Evolutionary conservation across 148 eudicot species (phyloP).

Genomic region (Polygonum maritimum): DNA sequence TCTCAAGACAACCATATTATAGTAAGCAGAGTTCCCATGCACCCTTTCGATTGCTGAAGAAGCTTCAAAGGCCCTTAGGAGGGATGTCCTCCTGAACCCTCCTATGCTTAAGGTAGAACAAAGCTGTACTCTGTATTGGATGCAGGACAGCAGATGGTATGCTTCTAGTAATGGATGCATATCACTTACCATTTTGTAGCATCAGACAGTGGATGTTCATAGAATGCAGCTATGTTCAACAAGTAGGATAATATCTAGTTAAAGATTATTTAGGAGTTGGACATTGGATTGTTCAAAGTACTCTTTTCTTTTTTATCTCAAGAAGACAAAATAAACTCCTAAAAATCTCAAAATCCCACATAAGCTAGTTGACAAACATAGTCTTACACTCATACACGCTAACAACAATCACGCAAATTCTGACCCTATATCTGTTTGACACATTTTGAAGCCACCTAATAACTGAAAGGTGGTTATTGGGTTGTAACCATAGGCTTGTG

Average conservation of each 20-base stretch:
- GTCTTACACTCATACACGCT: background rate
- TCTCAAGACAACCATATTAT: background rate
- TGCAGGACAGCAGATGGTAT: background rate
- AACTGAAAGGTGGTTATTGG: background rate
- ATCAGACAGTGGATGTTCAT: background rate
- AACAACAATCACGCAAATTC: background rate
- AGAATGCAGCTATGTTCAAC: background rate
- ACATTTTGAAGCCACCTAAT: background rate
- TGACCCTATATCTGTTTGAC: background rate
- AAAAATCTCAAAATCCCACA: background rate
- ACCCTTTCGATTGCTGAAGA: background rate
- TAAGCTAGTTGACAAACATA: background rate
- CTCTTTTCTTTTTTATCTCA: background rate
- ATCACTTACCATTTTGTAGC: background rate
- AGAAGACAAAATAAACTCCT: background rate
- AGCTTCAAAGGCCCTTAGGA: background rate
- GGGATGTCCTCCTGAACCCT: background rate
- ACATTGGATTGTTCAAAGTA: background rate
- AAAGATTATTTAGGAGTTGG: background rate
- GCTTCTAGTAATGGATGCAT: background rate
- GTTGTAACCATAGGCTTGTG: background rate
- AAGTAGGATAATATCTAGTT: background rate
- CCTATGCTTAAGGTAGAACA: background rate
- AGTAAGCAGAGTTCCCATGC: background rate
- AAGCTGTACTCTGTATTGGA: background rate